These are phyloP conservation scores for Tubosaeta sp. DNA, from an alignment of 768 basidiomycete species.

Conservation along the genomic window DNA sequence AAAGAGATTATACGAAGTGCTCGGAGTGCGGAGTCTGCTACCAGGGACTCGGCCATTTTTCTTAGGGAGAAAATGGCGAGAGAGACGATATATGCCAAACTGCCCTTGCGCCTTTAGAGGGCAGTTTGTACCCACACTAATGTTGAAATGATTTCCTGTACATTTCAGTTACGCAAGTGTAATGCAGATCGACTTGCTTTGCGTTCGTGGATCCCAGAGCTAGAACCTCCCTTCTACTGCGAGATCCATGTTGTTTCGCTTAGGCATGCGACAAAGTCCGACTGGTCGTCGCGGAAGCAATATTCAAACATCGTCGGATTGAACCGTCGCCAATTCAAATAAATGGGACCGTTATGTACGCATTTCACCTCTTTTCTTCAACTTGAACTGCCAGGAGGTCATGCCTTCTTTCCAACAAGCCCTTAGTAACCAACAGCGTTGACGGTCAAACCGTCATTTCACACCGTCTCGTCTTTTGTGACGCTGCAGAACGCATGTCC, in stretches of 20 bases:
- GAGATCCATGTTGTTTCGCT: too few species aligned
- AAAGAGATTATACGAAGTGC: background rate
- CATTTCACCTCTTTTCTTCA: background rate
- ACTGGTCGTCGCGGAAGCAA: too few species aligned
- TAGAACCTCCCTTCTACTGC: too few species aligned
- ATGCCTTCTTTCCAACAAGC: conserved; percentile 10
- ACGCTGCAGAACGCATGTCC: background rate
- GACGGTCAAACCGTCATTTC: conserved; percentile 13
- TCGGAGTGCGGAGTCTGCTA: background rate
- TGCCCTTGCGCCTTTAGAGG: background rate
- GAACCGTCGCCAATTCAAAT: background rate
- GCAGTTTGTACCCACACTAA: background rate
- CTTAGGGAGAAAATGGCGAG: background rate
- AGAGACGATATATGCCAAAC: background rate
- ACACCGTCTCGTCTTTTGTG: conserved; percentile 16
- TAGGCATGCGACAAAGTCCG: too few species aligned
- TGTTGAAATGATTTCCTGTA: too few species aligned
- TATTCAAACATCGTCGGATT: too few species aligned
- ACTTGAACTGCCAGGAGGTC: background rate
- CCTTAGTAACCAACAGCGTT: background rate
- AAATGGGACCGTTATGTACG: too few species aligned
- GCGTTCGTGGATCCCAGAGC: too few species aligned
- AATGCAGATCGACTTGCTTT: too few species aligned
- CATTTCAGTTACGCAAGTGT: too few species aligned
- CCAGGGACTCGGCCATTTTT: background rate